These are phyloP conservation scores for Globisporangium barbulae DNA, from an alignment of 352 stramenopile species.

Conservation along the genomic window DNA sequence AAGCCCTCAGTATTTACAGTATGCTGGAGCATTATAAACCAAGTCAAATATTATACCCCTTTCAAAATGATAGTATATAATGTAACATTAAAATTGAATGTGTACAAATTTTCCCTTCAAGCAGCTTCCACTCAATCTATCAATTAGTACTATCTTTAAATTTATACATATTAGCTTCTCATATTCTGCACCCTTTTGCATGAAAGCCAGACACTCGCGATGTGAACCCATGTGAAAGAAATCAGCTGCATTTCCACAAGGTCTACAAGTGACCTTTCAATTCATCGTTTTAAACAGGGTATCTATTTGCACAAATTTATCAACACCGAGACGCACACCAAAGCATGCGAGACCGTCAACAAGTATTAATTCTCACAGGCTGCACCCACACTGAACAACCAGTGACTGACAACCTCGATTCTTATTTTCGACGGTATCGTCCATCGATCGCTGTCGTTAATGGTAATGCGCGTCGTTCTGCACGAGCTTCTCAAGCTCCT, in stretches of 20 bases:
- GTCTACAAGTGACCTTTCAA: background rate
- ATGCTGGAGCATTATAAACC: no score
- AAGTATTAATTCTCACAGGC: constrained; percentile 2
- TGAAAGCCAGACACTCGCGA: constrained; percentile 1
- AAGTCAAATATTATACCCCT: no score
- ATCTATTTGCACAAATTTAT: background rate
- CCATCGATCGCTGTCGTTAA: background rate
- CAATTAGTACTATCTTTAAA: background rate
- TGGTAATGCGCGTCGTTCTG: constrained; percentile 62
- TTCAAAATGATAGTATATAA: background rate
- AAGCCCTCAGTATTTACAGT: no score
- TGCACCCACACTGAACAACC: background rate
- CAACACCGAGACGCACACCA: background rate
- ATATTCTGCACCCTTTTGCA: background rate
- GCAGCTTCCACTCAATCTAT: no score
- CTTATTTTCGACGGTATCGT: background rate
- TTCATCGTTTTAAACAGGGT: constrained; percentile 7
- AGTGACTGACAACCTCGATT: background rate
- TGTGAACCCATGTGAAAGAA: constrained; percentile 18
- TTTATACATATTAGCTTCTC: background rate
- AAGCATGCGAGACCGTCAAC: background rate
- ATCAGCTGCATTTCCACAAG: constrained; percentile 7
- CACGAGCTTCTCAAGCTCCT: constrained; percentile 61
- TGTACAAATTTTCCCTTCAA: no score
- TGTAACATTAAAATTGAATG: no score